phyloP scores from a whole-genome alignment of 768 basidiomycete species.

The Holtermanniella nyarrowii region DNA sequence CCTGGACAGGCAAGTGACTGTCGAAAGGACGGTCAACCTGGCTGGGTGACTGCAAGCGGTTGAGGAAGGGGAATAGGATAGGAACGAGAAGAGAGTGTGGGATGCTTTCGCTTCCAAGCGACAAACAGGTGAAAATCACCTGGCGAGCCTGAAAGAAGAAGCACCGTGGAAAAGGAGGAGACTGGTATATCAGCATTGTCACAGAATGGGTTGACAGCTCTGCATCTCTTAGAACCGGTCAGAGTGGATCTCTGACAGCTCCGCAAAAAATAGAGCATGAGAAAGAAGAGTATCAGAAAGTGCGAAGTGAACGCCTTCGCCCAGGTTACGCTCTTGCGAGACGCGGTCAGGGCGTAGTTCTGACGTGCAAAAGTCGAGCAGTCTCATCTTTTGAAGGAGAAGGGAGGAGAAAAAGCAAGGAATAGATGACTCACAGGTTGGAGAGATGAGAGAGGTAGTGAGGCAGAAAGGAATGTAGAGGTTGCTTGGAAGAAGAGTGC shows the following conservation, averaged over 20 bases:
- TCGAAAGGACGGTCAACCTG: neutral
- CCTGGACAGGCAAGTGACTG: neutral
- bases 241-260: too few species aligned
- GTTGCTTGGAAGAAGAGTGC: too few species aligned
- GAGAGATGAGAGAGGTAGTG: too few species aligned
- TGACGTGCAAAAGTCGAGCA: neutral
- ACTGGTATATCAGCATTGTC: too few species aligned
- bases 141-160: too few species aligned
- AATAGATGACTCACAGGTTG: neutral
- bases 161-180: too few species aligned
- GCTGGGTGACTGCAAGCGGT: neutral
- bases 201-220: too few species aligned
- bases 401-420: neutral
- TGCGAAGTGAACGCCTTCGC: neutral
- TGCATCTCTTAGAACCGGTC: too few species aligned
- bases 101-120: too few species aligned
- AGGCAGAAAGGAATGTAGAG: too few species aligned
- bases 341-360: neutral
- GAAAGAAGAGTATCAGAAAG: neutral
- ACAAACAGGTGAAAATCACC: too few species aligned
- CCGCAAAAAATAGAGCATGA: neutral
- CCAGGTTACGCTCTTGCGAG: neutral
- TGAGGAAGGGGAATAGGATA: neutral
- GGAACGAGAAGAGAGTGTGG: too few species aligned
- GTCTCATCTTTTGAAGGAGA: neutral